phyloP scores from a whole-genome alignment of 2,329 filamentous ascomycete genomes.

The Nannizziopsis arthrosporioides region DNA sequence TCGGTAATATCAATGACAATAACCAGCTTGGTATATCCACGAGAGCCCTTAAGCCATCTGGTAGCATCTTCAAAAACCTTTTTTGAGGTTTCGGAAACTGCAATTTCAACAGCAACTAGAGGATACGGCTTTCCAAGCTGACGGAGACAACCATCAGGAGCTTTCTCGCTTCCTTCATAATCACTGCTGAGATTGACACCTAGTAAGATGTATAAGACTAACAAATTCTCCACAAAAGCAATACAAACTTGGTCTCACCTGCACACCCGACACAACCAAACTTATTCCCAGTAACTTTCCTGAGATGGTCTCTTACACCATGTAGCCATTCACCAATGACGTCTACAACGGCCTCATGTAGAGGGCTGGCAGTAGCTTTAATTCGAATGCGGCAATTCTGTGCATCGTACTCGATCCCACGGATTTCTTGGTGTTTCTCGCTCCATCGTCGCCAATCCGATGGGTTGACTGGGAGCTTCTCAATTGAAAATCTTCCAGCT shows the following conservation, averaged over 20 bases:
- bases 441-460: slow-evolving; percentile 11
- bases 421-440: slow-evolving; percentile 9
- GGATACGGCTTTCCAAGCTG: slow-evolving; percentile 8
- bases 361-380: slow-evolving; percentile 10
- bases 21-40: slow-evolving; percentile 10
- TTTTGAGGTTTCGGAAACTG: slow-evolving; percentile 8
- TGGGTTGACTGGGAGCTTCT: slow-evolving; percentile 10
- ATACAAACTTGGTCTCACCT: slow-evolving; percentile 6
- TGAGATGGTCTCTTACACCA: slow-evolving; percentile 5
- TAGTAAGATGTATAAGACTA: background rate
- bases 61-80: slow-evolving; percentile 12
- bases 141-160: slow-evolving; percentile 9
- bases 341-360: slow-evolving; percentile 7
- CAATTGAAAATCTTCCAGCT: slow-evolving; percentile 12
- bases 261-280: slow-evolving; percentile 5
- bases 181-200: slow-evolving; percentile 7
- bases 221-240: background rate
- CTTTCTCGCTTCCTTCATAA: slow-evolving; percentile 11
- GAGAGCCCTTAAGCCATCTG: slow-evolving; percentile 10
- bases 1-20: slow-evolving; percentile 11
- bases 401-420: slow-evolving; percentile 10
- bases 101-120: slow-evolving; percentile 10
- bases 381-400: slow-evolving; percentile 8
- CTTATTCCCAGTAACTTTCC: slow-evolving; percentile 3
- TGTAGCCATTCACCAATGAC: slow-evolving; percentile 7